Conservation (phyloP, 768 basidiomycete species). For the Mycena rosella region DNA sequence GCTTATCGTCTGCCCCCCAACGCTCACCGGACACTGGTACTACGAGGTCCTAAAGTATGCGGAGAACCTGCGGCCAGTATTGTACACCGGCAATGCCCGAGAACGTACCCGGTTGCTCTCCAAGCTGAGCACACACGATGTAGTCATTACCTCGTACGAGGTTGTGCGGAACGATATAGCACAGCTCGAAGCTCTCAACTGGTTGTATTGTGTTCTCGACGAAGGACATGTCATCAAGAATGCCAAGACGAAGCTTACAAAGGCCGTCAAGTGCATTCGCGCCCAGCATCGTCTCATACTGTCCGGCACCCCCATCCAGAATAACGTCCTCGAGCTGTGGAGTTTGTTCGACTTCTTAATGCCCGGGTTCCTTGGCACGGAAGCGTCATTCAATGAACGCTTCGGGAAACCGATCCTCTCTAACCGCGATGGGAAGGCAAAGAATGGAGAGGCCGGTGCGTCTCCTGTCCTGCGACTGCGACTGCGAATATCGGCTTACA, state of each 20-base stretch:
- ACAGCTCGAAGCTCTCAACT: slow-evolving; percentile 78
- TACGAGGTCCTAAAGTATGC: slow-evolving; percentile 97
- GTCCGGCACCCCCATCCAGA: slow-evolving; percentile 98
- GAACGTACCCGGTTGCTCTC: slow-evolving; percentile 80
- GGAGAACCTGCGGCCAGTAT: slow-evolving; percentile 83
- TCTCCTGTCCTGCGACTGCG: not conserved
- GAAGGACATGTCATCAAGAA: slow-evolving; percentile 99
- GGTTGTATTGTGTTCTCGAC: slow-evolving; percentile 97
- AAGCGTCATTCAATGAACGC: slow-evolving; percentile 92
- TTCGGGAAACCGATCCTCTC: slow-evolving; percentile 97
- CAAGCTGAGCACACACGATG: slow-evolving; percentile 79
- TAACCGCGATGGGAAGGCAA: slow-evolving; percentile 94
- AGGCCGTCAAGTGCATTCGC: slow-evolving; percentile 91
- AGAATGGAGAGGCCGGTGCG: slow-evolving; percentile 92
- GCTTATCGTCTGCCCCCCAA: slow-evolving; percentile 96
- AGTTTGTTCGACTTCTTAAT: slow-evolving; percentile 99
- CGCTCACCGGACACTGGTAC: slow-evolving; percentile 98
- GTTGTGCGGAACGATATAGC: slow-evolving; percentile 95
- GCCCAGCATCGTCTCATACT: slow-evolving; percentile 95
- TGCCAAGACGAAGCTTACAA: slow-evolving; percentile 96
- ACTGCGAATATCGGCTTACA: not conserved
- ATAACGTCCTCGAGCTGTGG: slow-evolving; percentile 98
- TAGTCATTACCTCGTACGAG: slow-evolving; percentile 98
- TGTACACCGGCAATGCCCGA: slow-evolving; percentile 90
- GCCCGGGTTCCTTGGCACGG: slow-evolving; percentile 99